Evolutionary conservation across 2,329 filamentous ascomycete genomes (phyloP), one percentile per base, ranked within the genome.

Genomic region (Didymosphaeria variabile): DNA sequence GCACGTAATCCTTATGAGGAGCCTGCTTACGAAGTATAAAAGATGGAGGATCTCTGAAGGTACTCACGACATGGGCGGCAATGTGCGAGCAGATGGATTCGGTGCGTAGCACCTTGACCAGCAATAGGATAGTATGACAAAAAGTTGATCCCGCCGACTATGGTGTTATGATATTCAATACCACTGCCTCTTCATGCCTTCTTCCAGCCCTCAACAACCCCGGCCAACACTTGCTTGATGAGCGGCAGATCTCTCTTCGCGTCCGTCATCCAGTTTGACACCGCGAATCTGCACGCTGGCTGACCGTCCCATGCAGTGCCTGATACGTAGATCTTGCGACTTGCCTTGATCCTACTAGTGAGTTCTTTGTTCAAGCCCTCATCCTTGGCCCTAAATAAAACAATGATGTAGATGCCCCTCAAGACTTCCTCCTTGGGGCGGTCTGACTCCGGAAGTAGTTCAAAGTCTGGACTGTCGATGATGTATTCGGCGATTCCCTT

Each of bases 241-340:
- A 92, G 75, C 21, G 78, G 79, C 61, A 90, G 79, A 73, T 97
- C 93, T 61, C 84, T 83, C 51, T 88, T 83, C 0, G 89, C 83
- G 71, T 94, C 84, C 1, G 91, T 90, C 76, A 87, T 87, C 92
- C 93, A 97, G 72, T 91, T 97, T 42, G 91, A 90, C 45, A 97
- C 88, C 0, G 94, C 94, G 68, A 97, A 87, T n/a, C 94, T 85
- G 62, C 89, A 90, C 9, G 94, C 94, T 59, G 89, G 86, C 59
- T 83, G 80, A 0, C 90, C 91, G 45, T 88, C 82, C 93, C 93
- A 97, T 49, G 79, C 84, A 13, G 92, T 97, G 0, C 91, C 91
- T 61, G 91, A 93, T 5, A 97, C 90, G 72, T 94, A 97, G 71
- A 97, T 90, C 71, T 87, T 87, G 44, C 88, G 85, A 1, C 87